These are phyloP conservation scores for Diaporthe batatas DNA, from an alignment of 2,329 filamentous ascomycete species.

Conservation along the genomic window DNA sequence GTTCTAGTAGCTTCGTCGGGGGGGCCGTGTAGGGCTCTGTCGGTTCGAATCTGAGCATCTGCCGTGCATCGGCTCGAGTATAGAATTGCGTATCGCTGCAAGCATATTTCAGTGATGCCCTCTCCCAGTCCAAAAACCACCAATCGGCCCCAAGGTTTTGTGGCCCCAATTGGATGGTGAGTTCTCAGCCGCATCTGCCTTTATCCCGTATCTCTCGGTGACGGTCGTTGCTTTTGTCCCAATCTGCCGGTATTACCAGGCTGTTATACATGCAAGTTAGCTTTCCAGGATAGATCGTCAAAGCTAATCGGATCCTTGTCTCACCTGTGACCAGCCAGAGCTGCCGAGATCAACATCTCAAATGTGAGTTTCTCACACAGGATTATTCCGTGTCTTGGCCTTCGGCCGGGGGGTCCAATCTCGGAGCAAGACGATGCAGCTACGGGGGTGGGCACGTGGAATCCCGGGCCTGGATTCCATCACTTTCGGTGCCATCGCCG, in stretches of 20 bases:
- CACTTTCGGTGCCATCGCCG: conserved; percentile 11
- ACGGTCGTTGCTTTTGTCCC: conserved; percentile 17
- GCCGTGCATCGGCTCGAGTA: conserved; percentile 23
- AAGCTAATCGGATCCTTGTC: conserved; percentile 35
- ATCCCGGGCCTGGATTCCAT: conserved; percentile 24
- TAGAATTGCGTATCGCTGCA: not conserved
- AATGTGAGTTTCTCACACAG: conserved; percentile 53
- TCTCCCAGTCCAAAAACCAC: conserved; percentile 23
- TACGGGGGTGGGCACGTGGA: conserved; percentile 12
- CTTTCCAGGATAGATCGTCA: conserved; percentile 15
- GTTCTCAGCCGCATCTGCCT: conserved; percentile 15
- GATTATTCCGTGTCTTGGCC: conserved; percentile 15
- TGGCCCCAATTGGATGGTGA: conserved; percentile 42
- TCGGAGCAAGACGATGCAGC: conserved; percentile 8
- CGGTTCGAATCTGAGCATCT: conserved; percentile 12
- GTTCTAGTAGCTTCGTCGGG: conserved; percentile 32
- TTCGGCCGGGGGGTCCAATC: not conserved
- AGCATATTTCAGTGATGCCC: conserved; percentile 29
- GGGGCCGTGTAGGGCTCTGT: not conserved
- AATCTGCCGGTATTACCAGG: conserved; percentile 17
- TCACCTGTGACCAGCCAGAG: conserved; percentile 53
- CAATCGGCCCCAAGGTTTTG: conserved; percentile 36
- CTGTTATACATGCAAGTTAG: conserved; percentile 20
- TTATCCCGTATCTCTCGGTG: not conserved
- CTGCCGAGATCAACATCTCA: conserved; percentile 62